Percentiles rank a stretch among this genome's conserved stretches.
These are phyloP conservation scores for Ogataea wickerhamii DNA, from an alignment of 805 yeast species.

Conservation along the genomic window DNA sequence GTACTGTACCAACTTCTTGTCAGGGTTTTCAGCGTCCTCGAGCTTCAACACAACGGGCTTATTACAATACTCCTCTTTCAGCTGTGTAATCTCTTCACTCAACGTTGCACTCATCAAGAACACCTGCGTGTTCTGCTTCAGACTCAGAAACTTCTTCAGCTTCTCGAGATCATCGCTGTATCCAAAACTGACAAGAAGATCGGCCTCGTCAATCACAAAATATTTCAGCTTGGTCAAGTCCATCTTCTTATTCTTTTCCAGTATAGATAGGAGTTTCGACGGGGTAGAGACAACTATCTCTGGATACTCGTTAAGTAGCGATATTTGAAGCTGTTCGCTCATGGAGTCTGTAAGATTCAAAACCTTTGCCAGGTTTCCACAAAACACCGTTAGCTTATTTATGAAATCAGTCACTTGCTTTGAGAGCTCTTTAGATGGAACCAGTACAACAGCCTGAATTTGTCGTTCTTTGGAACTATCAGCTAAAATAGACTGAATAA, in stretches of 20 bases:
- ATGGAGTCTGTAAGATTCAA: slow-evolving; percentile 63
- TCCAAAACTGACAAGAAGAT: slow-evolving; percentile 84
- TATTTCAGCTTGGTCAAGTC: slow-evolving; percentile 57
- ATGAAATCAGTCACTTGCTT: slow-evolving; percentile 76
- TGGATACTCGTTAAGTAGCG: slow-evolving; percentile 71
- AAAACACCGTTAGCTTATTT: slow-evolving; percentile 62
- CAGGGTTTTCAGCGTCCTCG: slow-evolving; percentile 56
- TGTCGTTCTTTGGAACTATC: slow-evolving; percentile 31
- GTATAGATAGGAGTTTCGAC: slow-evolving; percentile 56
- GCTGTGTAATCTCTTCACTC: slow-evolving; percentile 74
- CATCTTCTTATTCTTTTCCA: slow-evolving; percentile 45
- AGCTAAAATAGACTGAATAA: slow-evolving; percentile 68
- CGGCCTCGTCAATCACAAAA: slow-evolving; percentile 93
- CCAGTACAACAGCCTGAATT: slow-evolving; percentile 66
- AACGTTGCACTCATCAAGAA: slow-evolving; percentile 96
- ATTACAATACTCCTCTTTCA: slow-evolving; percentile 77
- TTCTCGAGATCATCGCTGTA: slow-evolving; percentile 78
- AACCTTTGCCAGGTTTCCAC: slow-evolving; percentile 60
- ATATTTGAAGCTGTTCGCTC: slow-evolving; percentile 65
- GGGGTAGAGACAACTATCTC: slow-evolving; percentile 88
- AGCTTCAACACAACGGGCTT: slow-evolving; percentile 78
- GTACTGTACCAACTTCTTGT: slow-evolving; percentile 71
- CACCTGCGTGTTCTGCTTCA: slow-evolving; percentile 74
- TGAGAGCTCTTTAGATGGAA: slow-evolving; percentile 90
- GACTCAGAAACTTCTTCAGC: slow-evolving; percentile 62